A percentile compares a stretch with the other conserved stretches of the same genome.
Evolutionary conservation across 768 basidiomycete species (phyloP).

Genomic region (Boletellus ananas): DNA sequence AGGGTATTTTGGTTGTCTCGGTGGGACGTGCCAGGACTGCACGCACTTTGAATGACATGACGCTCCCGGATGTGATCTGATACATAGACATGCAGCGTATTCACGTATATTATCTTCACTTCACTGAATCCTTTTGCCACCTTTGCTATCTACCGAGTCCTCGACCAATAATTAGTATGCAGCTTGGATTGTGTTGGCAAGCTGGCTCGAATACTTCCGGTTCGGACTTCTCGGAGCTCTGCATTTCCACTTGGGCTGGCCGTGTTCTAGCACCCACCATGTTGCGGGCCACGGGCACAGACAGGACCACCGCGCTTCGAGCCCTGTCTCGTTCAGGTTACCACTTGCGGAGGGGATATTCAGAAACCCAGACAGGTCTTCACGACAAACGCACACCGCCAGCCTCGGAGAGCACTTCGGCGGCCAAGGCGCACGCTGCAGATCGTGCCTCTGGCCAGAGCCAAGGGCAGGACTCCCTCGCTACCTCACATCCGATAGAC

Average conservation of each 20-base stretch:
- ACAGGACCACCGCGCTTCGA: slow-evolving; percentile 5
- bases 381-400: slow-evolving; percentile 4
- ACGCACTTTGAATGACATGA: slow-evolving; percentile 6
- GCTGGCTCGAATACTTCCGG: too few relatives aligned
- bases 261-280: slow-evolving; percentile 6
- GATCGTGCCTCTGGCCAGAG: background rate
- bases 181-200: too few relatives aligned
- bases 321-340: slow-evolving; percentile 11
- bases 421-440: background rate
- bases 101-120: background rate
- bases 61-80: slow-evolving; percentile 12
- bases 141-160: too few relatives aligned
- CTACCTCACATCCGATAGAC: slow-evolving; percentile 6
- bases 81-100: slow-evolving; percentile 16
- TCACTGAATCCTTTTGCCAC: too few relatives aligned
- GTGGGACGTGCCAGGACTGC: background rate
- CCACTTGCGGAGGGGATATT: slow-evolving; percentile 3
- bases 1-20: slow-evolving; percentile 1
- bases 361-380: slow-evolving; percentile 1
- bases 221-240: too few relatives aligned
- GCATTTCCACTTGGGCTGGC: background rate
- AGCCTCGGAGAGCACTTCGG: slow-evolving; percentile 2
- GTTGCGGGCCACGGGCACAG: slow-evolving; percentile 15
- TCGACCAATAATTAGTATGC: too few relatives aligned
- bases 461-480: background rate